phyloP scores from a whole-genome alignment of 306 rosid genomes.

The Malus orientalis region DNA sequence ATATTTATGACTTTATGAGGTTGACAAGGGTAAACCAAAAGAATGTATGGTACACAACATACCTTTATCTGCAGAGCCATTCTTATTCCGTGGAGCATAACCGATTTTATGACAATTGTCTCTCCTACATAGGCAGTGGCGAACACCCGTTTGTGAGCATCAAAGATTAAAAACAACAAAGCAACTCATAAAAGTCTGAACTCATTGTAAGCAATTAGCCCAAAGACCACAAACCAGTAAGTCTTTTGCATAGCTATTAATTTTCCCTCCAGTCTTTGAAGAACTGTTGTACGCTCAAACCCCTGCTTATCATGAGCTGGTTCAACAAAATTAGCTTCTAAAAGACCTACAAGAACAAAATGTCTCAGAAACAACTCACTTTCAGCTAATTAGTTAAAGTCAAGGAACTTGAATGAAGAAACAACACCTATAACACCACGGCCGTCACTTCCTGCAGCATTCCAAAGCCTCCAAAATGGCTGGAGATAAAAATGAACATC shows the following conservation, averaged over 20 bases:
- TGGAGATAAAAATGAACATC: constrained; percentile 31
- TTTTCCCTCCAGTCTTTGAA: constrained; percentile 70
- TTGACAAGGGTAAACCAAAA: neutral
- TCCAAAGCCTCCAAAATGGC: constrained; percentile 99
- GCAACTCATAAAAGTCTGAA: neutral
- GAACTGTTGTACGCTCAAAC: constrained; percentile 91
- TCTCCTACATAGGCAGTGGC: constrained; percentile 37
- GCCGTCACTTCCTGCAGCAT: constrained; percentile 94
- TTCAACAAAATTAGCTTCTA: constrained; percentile 98
- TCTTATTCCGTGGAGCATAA: constrained; percentile 49
- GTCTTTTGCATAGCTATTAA: constrained; percentile 75
- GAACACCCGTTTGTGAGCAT: constrained; percentile 4
- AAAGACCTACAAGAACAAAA: constrained; percentile 53
- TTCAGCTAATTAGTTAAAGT: neutral
- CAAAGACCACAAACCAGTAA: constrained; percentile 60
- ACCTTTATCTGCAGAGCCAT: constrained; percentile 46
- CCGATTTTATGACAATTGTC: constrained; percentile 68
- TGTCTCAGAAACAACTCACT: constrained; percentile 8
- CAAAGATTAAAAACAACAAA: neutral
- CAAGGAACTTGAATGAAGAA: constrained; percentile 14
- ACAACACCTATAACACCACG: constrained; percentile 88
- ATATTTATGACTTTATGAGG: constrained; percentile 7
- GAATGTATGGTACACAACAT: constrained; percentile 7
- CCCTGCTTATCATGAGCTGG: constrained; percentile 99
- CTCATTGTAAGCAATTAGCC: neutral